A percentile compares a stretch with the other conserved stretches of the same genome.
phyloP scores from a whole-genome alignment of 257 asterid genomes.

The Solanum sitiens region DNA sequence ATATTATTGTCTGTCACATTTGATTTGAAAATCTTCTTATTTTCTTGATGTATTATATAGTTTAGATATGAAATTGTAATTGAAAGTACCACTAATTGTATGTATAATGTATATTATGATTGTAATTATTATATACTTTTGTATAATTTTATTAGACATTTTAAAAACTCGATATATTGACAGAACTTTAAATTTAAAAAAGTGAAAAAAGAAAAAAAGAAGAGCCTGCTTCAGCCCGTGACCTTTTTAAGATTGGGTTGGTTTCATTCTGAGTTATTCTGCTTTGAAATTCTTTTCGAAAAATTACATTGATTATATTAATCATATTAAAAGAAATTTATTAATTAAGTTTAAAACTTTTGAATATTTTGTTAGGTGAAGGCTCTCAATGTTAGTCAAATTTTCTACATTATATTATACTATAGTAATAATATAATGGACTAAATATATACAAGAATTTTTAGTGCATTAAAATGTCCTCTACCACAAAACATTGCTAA shows the following conservation, averaged over 20 bases:
- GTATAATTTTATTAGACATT: neutral
- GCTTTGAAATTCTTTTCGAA: neutral
- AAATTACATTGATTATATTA: too few relatives aligned
- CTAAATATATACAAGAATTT: too few relatives aligned
- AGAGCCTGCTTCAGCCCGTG: neutral
- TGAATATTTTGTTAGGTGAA: neutral
- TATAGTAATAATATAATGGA: neutral
- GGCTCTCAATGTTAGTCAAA: neutral
- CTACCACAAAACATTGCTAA: neutral
- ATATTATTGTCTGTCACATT: rapidly evolving
- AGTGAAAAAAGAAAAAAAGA: neutral
- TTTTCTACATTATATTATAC: neutral
- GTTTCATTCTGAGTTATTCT: neutral
- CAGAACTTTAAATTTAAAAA: neutral
- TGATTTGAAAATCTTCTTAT: neutral
- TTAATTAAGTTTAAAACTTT: too few relatives aligned
- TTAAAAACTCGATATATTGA: neutral
- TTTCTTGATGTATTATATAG: neutral
- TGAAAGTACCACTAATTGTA: neutral
- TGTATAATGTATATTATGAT: neutral
- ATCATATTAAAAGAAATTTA: too few relatives aligned
- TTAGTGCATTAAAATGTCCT: neutral
- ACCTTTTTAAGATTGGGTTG: neutral
- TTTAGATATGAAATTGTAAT: neutral
- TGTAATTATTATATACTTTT: neutral